Base-by-base conservation (phyloP, 2,329 filamentous ascomycete species). In the Sclerotinia trifoliorum region DNA sequence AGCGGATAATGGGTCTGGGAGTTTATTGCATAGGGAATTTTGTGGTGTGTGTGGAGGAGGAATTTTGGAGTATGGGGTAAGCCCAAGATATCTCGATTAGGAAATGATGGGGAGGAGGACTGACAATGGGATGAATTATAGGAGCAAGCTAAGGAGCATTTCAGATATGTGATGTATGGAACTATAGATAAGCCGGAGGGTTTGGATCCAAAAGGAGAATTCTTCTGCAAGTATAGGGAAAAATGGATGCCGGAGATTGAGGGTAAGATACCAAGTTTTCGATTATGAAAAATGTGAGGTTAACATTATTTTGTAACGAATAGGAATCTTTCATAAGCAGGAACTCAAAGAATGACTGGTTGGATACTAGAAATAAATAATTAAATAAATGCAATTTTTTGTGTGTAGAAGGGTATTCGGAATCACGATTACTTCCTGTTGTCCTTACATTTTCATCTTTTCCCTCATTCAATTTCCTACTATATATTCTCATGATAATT, bases 171-270 rank as follows among this genome's bases (percentile, higher is more conserved):
- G 39, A 77, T 81, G 70, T 81, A 80, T 75, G 83, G 84, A 1
- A 83, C 83, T 0, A 75, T 86, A 5, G 83, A 86, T 67, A 78
- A 83, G 26, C 81, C 81, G 0, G 81, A 82, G 19, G 78, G 76
- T 63, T 74, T 85, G 13, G 81, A 82, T 7, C 83, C 83, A 0
- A 85, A 84, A 72, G 84, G 83, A 0, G 83, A 86, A 70, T 86
- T 86, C 76, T 86, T 85, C 71, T 85, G 83, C 74, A 83, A 79
- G 65, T 74, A 78, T 51, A 77, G 82, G 68, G 77, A 80, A 6
- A 75, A 71, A 1, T 86, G 84, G 84, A 84, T 84, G 81, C 82
- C 82, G 3, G 80, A 82, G 72, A 77, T 84, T 61, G 78, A 78
- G 51, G 77, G 81, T 82, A 61, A 67, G 19, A 29, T 55, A 24